Percentiles rank a stretch among this genome's conserved stretches.
Evolutionary conservation across 2,329 filamentous ascomycete species (phyloP).

Genomic region (Talaromyces atroroseus): DNA sequence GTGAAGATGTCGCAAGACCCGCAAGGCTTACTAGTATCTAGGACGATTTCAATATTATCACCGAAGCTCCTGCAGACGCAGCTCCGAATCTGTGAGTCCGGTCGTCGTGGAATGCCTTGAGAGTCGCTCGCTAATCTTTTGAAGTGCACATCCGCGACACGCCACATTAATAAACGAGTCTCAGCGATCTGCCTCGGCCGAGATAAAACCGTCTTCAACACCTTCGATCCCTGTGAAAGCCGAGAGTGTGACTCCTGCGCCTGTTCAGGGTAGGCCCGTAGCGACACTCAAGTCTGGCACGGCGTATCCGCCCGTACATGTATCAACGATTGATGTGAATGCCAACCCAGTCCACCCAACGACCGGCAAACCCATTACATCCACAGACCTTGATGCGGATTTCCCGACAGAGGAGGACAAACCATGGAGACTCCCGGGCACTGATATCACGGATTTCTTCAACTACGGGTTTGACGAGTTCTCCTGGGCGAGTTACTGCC

Average conservation of each 20-base stretch:
- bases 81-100: conserved; percentile 32
- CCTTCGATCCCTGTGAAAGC: conserved; percentile 24
- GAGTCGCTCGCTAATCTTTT: conserved; percentile 15
- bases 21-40: conserved; percentile 20
- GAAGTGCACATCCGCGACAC: conserved; percentile 37
- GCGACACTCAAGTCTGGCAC: conserved; percentile 50
- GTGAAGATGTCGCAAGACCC: neutral
- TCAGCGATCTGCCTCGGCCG: conserved; percentile 30
- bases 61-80: conserved; percentile 41
- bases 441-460: conserved; percentile 95
- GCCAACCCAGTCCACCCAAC: conserved; percentile 71
- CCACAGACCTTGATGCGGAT: conserved; percentile 70
- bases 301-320: conserved; percentile 62
- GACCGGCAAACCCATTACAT: conserved; percentile 73
- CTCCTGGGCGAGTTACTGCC: conserved; percentile 90
- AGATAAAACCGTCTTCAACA: conserved; percentile 34
- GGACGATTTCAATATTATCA: conserved; percentile 48
- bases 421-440: conserved; percentile 90
- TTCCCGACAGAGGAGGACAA: conserved; percentile 70
- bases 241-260: conserved; percentile 28
- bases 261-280: conserved; percentile 30
- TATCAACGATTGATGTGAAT: conserved; percentile 80
- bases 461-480: conserved; percentile 99
- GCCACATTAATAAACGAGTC: conserved; percentile 30
- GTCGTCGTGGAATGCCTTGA: conserved; percentile 12